These are phyloP conservation scores for Chimonanthus salicifolius DNA, from an alignment of 164 flowering plant species.

Conservation along the genomic window DNA sequence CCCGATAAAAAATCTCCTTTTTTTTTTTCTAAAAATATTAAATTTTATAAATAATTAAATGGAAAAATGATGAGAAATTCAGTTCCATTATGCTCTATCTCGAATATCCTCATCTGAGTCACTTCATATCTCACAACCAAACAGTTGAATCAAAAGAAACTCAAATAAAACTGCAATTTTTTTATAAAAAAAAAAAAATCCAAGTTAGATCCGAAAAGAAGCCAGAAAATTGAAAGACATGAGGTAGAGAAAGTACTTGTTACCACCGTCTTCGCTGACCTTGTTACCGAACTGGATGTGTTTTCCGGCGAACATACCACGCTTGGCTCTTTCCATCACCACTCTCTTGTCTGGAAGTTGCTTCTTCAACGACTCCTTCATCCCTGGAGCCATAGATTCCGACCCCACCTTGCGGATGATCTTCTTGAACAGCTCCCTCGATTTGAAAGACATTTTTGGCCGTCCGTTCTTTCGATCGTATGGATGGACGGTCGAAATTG, in stretches of 20 bases:
- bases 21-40: no score
- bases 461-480: neutral
- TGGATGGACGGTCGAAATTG: neutral
- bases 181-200: no score
- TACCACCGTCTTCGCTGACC: slow-evolving; percentile 94
- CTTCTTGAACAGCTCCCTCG: slow-evolving; percentile 71
- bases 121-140: no score
- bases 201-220: no score
- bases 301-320: slow-evolving; percentile 86
- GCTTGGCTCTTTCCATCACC: slow-evolving; percentile 89
- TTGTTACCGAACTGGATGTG: slow-evolving; percentile 86
- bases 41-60: no score
- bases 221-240: neutral
- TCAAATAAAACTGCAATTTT: no score
- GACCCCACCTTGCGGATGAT: slow-evolving; percentile 61
- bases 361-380: slow-evolving; percentile 56
- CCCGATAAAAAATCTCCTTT: no score
- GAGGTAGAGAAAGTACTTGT: slow-evolving; percentile 41
- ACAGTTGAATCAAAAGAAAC: no score
- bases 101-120: no score
- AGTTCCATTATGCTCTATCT: no score
- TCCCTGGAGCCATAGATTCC: slow-evolving; percentile 44
- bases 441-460: slow-evolving; percentile 62
- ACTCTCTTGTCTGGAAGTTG: slow-evolving; percentile 54
- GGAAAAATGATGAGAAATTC: no score